Evolutionary conservation across 1,284 basidiomycete species (phyloP).

Genomic region (Serendipita sp.): DNA sequence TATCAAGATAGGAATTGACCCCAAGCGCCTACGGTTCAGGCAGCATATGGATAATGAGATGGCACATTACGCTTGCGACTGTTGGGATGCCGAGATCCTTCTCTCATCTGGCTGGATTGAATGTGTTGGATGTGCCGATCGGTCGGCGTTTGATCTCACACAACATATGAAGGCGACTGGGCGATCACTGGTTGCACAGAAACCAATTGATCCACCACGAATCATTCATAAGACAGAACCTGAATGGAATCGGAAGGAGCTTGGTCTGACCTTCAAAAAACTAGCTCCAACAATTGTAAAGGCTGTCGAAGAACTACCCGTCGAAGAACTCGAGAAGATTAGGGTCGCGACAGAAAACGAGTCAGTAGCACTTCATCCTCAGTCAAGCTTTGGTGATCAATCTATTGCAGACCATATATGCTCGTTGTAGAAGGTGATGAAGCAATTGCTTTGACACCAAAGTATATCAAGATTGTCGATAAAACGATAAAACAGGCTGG

Average conservation of each 20-base stretch:
- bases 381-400: slow-evolving; percentile 13
- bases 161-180: slow-evolving; percentile 26
- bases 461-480: slow-evolving; percentile 66
- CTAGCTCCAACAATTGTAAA: slow-evolving; percentile 66
- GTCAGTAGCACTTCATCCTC: slow-evolving; percentile 28
- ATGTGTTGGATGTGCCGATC: slow-evolving; percentile 98
- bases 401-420: slow-evolving; percentile 19
- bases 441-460: slow-evolving; percentile 58
- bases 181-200: slow-evolving; percentile 18
- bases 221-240: slow-evolving; percentile 47
- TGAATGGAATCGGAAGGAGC: slow-evolving; percentile 75
- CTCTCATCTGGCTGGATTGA: slow-evolving; percentile 89
- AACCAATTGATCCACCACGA: slow-evolving; percentile 15
- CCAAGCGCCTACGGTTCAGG: slow-evolving; percentile 75
- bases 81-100: slow-evolving; percentile 83
- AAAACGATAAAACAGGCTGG: slow-evolving; percentile 85
- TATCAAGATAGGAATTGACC: slow-evolving; percentile 83
- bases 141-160: slow-evolving; percentile 85
- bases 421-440: slow-evolving; percentile 43
- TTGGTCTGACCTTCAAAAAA: slow-evolving; percentile 85
- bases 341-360: slow-evolving; percentile 65
- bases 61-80: slow-evolving; percentile 98
- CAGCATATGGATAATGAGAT: slow-evolving; percentile 83
- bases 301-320: slow-evolving; percentile 52
- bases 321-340: slow-evolving; percentile 53